Evolutionary conservation across 495 filamentous ascomycete genomes (phyloP).

Genomic region (Geoglossum glabrum): DNA sequence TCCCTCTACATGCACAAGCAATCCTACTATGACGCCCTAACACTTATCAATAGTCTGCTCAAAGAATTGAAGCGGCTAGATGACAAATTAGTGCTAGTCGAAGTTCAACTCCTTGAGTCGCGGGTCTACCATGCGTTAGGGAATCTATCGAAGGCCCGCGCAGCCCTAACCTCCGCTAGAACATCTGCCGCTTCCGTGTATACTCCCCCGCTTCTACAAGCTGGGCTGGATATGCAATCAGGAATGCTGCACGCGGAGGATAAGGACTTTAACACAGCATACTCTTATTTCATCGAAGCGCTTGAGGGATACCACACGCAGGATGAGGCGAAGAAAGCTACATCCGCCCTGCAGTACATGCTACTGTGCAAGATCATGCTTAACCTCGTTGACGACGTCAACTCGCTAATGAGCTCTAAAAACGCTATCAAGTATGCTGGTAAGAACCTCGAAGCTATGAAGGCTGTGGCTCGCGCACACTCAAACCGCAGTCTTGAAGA

Average conservation of each 20-base stretch:
- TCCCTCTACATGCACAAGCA: slow-evolving; percentile 88
- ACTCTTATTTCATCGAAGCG: slow-evolving; percentile 97
- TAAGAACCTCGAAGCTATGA: slow-evolving; percentile 91
- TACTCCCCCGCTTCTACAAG: slow-evolving; percentile 85
- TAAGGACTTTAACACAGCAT: slow-evolving; percentile 95
- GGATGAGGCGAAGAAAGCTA: slow-evolving; percentile 68
- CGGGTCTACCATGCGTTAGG: slow-evolving; percentile 93
- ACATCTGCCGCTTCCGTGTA: slow-evolving; percentile 94
- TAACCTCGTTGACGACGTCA: slow-evolving; percentile 89
- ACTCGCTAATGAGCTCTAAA: slow-evolving; percentile 77
- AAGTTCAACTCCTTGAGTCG: slow-evolving; percentile 93
- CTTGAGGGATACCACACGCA: slow-evolving; percentile 90
- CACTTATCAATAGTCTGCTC: slow-evolving; percentile 85
- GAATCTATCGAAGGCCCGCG: slow-evolving; percentile 89
- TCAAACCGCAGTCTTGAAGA: slow-evolving; percentile 85
- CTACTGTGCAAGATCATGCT: slow-evolving; percentile 99
- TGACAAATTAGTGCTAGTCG: slow-evolving; percentile 96
- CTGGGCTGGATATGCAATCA: slow-evolving; percentile 94
- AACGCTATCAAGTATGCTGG: slow-evolving; percentile 91
- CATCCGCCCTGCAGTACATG: slow-evolving; percentile 95
- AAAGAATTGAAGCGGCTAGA: slow-evolving; percentile 93
- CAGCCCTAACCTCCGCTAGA: slow-evolving; percentile 79
- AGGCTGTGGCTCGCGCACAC: slow-evolving; percentile 88
- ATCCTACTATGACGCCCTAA: slow-evolving; percentile 89
- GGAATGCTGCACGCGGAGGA: slow-evolving; percentile 98